These are phyloP conservation scores for Angomonas desouzai DNA, from an alignment of 208 protist genomes.

Conservation along the genomic window DNA sequence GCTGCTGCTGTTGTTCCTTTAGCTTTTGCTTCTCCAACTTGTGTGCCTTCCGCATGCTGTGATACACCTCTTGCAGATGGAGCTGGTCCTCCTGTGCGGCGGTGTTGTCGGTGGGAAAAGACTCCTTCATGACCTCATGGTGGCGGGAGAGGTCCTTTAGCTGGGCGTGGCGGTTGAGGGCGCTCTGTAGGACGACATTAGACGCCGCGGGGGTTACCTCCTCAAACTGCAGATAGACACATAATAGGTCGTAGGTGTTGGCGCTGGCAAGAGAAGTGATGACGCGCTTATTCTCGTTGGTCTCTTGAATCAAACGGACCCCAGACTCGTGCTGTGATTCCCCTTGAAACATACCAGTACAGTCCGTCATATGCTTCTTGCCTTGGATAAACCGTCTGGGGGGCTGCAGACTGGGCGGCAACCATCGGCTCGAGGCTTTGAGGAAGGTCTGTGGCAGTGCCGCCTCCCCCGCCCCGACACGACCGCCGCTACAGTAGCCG, in stretches of 20 bases:
- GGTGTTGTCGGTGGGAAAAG: conserved; percentile 9
- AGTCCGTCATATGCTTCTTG: neutral
- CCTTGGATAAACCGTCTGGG: conserved; percentile 46
- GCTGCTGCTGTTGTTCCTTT: conserved; percentile 6
- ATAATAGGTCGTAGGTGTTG: conserved; percentile 24
- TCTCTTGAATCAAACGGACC: conserved; percentile 4
- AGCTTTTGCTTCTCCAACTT: conserved; percentile 15
- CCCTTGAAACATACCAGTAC: neutral
- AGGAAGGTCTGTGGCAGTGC: conserved; percentile 13
- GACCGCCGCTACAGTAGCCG: conserved; percentile 11
- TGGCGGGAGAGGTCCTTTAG: conserved; percentile 35
- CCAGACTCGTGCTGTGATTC: neutral
- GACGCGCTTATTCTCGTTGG: neutral
- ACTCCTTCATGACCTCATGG: conserved; percentile 24
- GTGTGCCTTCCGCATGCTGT: conserved; percentile 18
- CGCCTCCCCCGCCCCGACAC: neutral
- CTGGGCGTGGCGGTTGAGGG: conserved; percentile 26
- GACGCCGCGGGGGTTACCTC: conserved; percentile 24
- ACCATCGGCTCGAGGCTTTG: conserved; percentile 42
- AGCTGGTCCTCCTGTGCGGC: conserved; percentile 23
- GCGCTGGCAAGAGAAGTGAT: neutral
- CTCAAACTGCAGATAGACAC: conserved; percentile 46
- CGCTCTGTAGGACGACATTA: conserved; percentile 33
- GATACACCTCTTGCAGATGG: conserved; percentile 35
- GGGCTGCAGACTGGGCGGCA: conserved; percentile 60